Base-by-base conservation (phyloP, 108 stramenopile species). In the Conticribra guillardii region DNA sequence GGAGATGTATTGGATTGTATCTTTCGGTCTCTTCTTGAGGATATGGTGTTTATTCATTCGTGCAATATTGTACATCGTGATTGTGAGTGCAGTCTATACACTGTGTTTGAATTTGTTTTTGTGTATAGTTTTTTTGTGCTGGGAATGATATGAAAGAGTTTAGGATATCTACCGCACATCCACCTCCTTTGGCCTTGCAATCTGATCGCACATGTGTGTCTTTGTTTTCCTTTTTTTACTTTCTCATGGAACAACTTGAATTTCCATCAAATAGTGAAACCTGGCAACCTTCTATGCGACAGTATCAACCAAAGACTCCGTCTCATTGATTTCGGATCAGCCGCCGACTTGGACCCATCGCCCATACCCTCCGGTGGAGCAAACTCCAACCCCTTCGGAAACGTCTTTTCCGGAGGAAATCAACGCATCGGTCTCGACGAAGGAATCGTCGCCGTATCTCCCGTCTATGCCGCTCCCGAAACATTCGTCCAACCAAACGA, bases 301-400 rank as follows among this genome's bases (percentile, higher is more conserved):
- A 59, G 37, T 16, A 67, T 31, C 34, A 59, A 44, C 23, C 18
- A 49, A 44, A 79, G 53, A 57, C 76, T 82, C 17, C 30, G 82
- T 15, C 53, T 93, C 45, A 82, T 93, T 63, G 92, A 93, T 75
- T 93, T 90, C 83, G 92, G 92, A 11, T 82, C 80, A 45, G 92
- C 92, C 44, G 89, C 89, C 14, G 92, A 93, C 51, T 67, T 93
- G 24, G 84, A 88, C 56, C 83, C 83, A 34, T 54, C 75, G 41
- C 53, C 66, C 5, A 30, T 33, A 19, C 55, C 55, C 15, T 31
- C 68, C 34, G 60, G 21, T 51, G 44, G 28, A 24, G 54, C 52
- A 18, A 51, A 17, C 4, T 41, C 37, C 5, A 41, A 41, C 11
- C 37, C 37, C 11, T 41, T 28, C 15, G 57, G 60, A 28, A 62